Evolutionary conservation across 1,139 yeast genomes (phyloP), one percentile per base, ranked within the genome.

Genomic region (Geotrichum reessii): DNA sequence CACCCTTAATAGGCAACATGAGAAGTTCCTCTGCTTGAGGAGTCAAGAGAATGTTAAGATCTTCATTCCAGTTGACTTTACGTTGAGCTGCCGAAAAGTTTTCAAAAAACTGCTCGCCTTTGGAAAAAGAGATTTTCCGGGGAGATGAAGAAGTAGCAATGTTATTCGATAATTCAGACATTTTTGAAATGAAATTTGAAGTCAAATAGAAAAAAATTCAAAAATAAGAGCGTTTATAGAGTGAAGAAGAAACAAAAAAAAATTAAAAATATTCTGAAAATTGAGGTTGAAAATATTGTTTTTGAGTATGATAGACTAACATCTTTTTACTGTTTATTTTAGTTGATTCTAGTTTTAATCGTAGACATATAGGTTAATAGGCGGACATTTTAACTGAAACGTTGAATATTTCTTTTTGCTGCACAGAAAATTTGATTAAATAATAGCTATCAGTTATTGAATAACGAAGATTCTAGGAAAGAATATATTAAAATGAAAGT

Each of bases 101-200:
- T 24, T 53, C 56, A 40, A 53, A 53, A 19, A 53, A 53, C 56
- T 53, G 56, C 28, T 53, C 56, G 31, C 56, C 56, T 21, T 40
- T 24, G 9, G 56, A 27, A 37, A 53, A 53, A 12, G 52, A 12
- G 31, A 31, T 31, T 47, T 53, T 53, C 27, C 55, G 40, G 27
- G 42, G 17, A n/a, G 50, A 42, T 17, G 40, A 17, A 33, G 40
- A 6, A 33, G 6, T 33, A 9, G n/a, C 40, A 6, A 33, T 33
- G 6, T 33, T 33, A 17, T 33, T 14, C 17, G 40, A 33, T 33
- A 17, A 33, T 21, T 25, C 46, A n/a, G 25, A 24, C 47, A 28
- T 47, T 24, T 53, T 31, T 37, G 47, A 28, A 31, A 47, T 28
- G 33, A 24, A 11, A 24, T 52, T n/a, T 19, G 21, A 42, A 27